A percentile compares a stretch with the other conserved stretches of the same genome.
phyloP scores from a whole-genome alignment of 805 yeast species.

The Candida easanensis region DNA sequence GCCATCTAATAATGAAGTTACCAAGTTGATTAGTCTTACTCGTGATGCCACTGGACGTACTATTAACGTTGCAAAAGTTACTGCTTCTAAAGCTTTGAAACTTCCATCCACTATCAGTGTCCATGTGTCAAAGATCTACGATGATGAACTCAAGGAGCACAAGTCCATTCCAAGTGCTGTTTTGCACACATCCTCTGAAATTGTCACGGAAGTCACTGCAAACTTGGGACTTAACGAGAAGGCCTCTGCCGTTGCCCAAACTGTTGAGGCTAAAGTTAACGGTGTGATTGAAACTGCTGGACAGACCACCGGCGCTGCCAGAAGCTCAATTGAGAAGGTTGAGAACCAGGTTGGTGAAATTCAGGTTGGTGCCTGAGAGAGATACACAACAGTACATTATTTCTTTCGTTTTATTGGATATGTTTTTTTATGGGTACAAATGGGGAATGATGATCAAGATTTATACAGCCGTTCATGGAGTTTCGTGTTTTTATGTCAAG shows the following conservation, averaged over 20 bases:
- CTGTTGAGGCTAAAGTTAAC: conserved; percentile 6
- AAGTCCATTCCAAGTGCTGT: conserved; percentile 16
- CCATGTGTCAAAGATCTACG: conserved; percentile 16
- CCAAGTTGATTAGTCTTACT: conserved; percentile 13
- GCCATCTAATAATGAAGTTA: conserved; percentile 8
- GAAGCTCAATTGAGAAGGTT: conserved; percentile 6
- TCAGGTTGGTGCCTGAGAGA: conserved; percentile 9
- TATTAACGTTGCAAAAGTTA: conserved; percentile 9
- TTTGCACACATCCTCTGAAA: conserved; percentile 14
- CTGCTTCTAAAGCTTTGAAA: conserved; percentile 9
- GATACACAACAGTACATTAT: no score
- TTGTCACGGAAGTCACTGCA: conserved; percentile 13
- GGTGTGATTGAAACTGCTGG: conserved; percentile 5
- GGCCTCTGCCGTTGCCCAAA: conserved; percentile 5
- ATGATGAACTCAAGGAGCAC: conserved; percentile 12
- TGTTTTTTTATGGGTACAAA: no score
- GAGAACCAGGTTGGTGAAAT: conserved; percentile 3
- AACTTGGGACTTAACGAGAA: conserved; percentile 13
- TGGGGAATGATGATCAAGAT: no score
- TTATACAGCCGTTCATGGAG: no score
- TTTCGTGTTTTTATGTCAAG: no score
- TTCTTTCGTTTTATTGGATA: no score
- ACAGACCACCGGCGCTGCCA: conserved; percentile 6
- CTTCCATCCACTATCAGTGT: conserved; percentile 8
- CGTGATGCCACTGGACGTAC: conserved; percentile 16